These are phyloP conservation scores for Botrytis hyacinthi DNA, from an alignment of 2,329 filamentous ascomycete species.

Conservation along the genomic window DNA sequence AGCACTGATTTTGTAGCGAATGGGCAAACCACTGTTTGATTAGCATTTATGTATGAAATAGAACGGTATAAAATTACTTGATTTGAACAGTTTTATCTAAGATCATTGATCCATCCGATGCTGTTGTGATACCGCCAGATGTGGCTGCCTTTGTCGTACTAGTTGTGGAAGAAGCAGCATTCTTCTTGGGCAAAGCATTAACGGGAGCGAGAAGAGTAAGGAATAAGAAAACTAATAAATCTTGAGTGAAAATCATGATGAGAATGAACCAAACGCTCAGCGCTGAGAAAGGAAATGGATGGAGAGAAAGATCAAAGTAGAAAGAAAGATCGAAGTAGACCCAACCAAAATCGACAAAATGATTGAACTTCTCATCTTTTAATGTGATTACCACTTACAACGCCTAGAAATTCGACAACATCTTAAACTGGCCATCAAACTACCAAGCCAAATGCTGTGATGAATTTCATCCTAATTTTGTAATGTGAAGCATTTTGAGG, in stretches of 20 bases:
- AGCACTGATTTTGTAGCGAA: slow-evolving; percentile 56
- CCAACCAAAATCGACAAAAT: not conserved
- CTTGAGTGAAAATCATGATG: slow-evolving; percentile 19
- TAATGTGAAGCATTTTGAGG: slow-evolving; percentile 12
- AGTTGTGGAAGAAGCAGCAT: slow-evolving; percentile 17
- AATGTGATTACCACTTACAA: not conserved
- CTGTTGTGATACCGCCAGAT: slow-evolving; percentile 32
- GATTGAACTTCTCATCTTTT: slow-evolving; percentile 2
- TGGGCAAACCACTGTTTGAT: slow-evolving; percentile 47
- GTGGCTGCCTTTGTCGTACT: slow-evolving; percentile 17
- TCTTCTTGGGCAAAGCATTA: slow-evolving; percentile 30
- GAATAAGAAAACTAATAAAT: not conserved
- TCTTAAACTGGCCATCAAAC: slow-evolving; percentile 12
- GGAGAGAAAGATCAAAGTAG: not conserved
- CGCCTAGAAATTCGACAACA: not conserved
- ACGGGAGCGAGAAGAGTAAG: slow-evolving; percentile 19
- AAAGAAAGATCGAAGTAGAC: not conserved
- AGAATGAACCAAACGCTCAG: slow-evolving; percentile 13
- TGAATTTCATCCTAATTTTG: slow-evolving; percentile 12
- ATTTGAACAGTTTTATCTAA: slow-evolving; percentile 54
- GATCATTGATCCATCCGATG: slow-evolving; percentile 55
- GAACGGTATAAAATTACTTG: slow-evolving; percentile 44
- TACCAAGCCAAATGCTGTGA: not conserved
- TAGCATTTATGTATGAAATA: not conserved
- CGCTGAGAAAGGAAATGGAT: slow-evolving; percentile 11